phyloP scores from a whole-genome alignment of 1,139 yeast genomes.

The Candida smagusa region DNA sequence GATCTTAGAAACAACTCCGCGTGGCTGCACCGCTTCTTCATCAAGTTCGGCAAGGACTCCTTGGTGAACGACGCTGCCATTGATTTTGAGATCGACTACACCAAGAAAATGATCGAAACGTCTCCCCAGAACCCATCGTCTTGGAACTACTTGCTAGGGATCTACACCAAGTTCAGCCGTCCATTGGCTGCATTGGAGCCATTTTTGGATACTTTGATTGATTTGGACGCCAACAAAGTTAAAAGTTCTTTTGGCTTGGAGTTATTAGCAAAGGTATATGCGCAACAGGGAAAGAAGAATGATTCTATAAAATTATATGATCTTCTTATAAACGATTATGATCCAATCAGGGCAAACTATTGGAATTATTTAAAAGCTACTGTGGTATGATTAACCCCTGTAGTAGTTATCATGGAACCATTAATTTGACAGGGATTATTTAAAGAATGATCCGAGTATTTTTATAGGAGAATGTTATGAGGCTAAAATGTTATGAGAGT shows the following conservation, averaged over 20 bases:
- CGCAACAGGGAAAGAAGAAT: slow-evolving; percentile 19
- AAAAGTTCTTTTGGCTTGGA: slow-evolving; percentile 69
- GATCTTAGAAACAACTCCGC: slow-evolving; percentile 92
- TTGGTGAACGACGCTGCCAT: slow-evolving; percentile 8
- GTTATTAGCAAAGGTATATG: slow-evolving; percentile 51
- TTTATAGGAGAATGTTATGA: too few species aligned
- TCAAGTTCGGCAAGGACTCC: slow-evolving; percentile 31
- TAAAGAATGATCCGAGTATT: too few species aligned
- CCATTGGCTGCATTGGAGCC: slow-evolving; percentile 33
- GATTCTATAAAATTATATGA: slow-evolving; percentile 45
- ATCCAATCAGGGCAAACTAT: slow-evolving; percentile 65
- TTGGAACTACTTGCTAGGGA: slow-evolving; percentile 79
- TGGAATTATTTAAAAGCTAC: slow-evolving; percentile 44
- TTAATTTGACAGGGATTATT: too few species aligned
- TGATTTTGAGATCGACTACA: slow-evolving; percentile 43
- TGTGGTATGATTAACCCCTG: too few species aligned
- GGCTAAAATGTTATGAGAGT: too few species aligned
- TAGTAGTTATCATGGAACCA: too few species aligned
- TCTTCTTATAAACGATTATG: slow-evolving; percentile 49
- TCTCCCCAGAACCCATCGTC: slow-evolving; percentile 85
- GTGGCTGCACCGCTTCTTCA: slow-evolving; percentile 83
- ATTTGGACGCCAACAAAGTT: slow-evolving; percentile 22
- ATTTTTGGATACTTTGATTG: slow-evolving; percentile 43
- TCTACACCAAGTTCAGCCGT: slow-evolving; percentile 36
- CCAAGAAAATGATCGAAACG: slow-evolving; percentile 40